Base-by-base conservation (phyloP, 1,284 basidiomycete species). In the Singerocomus rubriflavus region DNA sequence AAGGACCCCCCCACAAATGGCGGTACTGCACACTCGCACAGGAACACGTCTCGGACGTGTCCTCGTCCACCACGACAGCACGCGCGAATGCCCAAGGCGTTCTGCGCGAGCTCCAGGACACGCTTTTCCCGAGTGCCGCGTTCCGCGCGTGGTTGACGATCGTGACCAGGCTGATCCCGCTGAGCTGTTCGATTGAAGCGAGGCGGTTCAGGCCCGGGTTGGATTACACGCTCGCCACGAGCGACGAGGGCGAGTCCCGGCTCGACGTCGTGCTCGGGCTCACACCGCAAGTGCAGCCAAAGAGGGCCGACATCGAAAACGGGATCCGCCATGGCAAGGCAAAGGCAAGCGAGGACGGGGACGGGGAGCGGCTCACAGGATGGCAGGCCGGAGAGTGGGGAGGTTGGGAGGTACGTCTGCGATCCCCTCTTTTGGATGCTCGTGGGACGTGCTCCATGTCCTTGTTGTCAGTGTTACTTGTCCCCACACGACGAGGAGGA, bases 161-260 rank as follows among this genome's bases (percentile, higher is more conserved):
- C 52, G 83, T 98, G 40, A 87, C 89, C 39, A 78, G 80, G 36
- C 69, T 98, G 56, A 76, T 95, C 45, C 90, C 93, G 13, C 71
- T 90, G 57, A 79, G 83, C 12, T 83, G 89, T 67, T 74, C 82
- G 8, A 79, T 82, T 12, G 85, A 93, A 70, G 91, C 91, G 46
- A 78, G 96, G 56, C 75, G 96, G 40, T 97, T 98, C 73, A 76
- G 95, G 50, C 92, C 93, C 1, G 96, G 94, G 0, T 73, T 98
- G 58, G 95, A 98, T 71, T 98, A 98, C 69, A 97, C 95, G 16
- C 80, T 99, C 1, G 96, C 96, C 30, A 88, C 89, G 56, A 91
- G 91, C 52, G 91, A 96, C 61, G 88, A 90, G 55, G 80, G 76
- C 52, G 90, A 93, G 65, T 83, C 85, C 37, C 75, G 92, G 55